Conservation (phyloP, 2,329 filamentous ascomycete genomes). For the Microsporum audouinii region DNA sequence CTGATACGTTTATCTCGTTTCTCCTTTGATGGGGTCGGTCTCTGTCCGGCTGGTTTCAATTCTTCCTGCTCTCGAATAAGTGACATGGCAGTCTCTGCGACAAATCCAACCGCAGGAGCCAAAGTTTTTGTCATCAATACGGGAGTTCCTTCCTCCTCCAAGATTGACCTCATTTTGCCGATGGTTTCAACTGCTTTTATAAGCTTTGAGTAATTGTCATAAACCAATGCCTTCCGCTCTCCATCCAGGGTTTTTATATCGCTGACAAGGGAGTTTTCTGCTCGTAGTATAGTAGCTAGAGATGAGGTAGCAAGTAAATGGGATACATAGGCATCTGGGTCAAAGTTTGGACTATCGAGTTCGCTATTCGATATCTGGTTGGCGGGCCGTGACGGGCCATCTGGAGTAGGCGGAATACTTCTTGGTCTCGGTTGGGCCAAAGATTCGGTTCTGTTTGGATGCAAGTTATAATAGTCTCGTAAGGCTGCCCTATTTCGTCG, state of each 20-base stretch:
- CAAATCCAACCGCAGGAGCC: constrained; percentile 32
- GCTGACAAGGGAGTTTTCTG: constrained; percentile 36
- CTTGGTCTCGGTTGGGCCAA: constrained; percentile 23
- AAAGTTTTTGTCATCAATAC: constrained; percentile 37
- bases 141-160: constrained; percentile 37
- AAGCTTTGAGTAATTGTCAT: constrained; percentile 96
- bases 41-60: constrained; percentile 15
- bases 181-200: constrained; percentile 97
- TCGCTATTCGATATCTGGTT: constrained; percentile 38
- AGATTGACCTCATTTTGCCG: constrained; percentile 49
- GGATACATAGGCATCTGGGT: constrained; percentile 49
- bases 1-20: constrained; percentile 14
- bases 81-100: constrained; percentile 33
- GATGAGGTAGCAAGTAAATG: constrained; percentile 33
- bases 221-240: constrained; percentile 92
- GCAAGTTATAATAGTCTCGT: constrained; percentile 89
- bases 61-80: constrained; percentile 33
- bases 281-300: constrained; percentile 34
- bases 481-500: constrained; percentile 72
- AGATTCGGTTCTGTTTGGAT: constrained; percentile 34
- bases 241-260: constrained; percentile 87
- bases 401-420: constrained; percentile 27
- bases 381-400: constrained; percentile 31
- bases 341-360: constrained; percentile 62
- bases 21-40: constrained; percentile 20